phyloP scores from a whole-genome alignment of 2,329 filamentous ascomycete genomes.

The Aspergillus brasiliensis region DNA sequence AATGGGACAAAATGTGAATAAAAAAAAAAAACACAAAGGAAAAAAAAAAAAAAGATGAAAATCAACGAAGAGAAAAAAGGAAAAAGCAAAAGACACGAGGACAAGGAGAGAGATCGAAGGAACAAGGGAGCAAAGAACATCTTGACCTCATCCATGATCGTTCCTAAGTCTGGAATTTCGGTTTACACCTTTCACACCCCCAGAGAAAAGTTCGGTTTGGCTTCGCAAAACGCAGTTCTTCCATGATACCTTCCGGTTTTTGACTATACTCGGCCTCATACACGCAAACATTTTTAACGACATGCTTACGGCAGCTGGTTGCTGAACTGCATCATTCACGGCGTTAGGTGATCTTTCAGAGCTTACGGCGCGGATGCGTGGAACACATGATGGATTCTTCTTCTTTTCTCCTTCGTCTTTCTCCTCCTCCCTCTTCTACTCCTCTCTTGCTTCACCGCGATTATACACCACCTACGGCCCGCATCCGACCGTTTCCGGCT shows the following conservation, averaged over 20 bases:
- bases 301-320: slow-evolving; percentile 13
- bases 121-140: neutral
- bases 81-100: neutral
- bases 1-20: neutral
- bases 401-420: slow-evolving; percentile 12
- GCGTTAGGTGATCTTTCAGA: slow-evolving; percentile 36
- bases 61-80: neutral
- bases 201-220: slow-evolving; percentile 6
- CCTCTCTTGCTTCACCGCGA: neutral
- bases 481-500: slow-evolving; percentile 19
- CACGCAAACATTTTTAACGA: neutral
- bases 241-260: slow-evolving; percentile 6
- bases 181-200: neutral
- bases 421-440: slow-evolving; percentile 8
- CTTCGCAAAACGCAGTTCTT: slow-evolving; percentile 6
- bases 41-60: neutral
- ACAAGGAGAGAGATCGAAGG: neutral
- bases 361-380: slow-evolving; percentile 36
- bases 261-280: slow-evolving; percentile 4
- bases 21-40: neutral
- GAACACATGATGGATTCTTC: slow-evolving; percentile 17
- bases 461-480: slow-evolving; percentile 11
- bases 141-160: neutral
- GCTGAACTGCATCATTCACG: slow-evolving; percentile 32
- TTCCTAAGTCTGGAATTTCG: neutral